Evolutionary conservation across 257 asterid species (phyloP).

Genomic region (Primulina eburnea): DNA sequence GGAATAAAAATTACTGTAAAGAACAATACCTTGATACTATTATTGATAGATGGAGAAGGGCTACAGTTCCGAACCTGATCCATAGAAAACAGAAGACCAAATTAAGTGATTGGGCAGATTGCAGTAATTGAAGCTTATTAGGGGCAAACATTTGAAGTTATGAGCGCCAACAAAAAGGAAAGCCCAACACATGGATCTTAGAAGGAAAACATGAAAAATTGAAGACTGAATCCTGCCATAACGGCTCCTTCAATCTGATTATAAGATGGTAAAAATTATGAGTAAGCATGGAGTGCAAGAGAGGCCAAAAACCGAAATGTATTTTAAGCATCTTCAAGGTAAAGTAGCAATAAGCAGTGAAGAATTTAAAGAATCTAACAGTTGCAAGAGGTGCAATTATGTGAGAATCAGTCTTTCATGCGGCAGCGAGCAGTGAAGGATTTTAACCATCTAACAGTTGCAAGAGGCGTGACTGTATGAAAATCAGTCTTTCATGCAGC

Average conservation of each 20-base stretch:
- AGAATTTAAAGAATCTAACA: neutral
- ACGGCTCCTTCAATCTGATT: neutral
- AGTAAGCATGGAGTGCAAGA: neutral
- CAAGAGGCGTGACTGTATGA: too few species aligned
- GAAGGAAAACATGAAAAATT: neutral
- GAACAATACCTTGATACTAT: slow-evolving; percentile 81
- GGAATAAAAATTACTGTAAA: slow-evolving; percentile 19
- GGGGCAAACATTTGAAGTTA: neutral
- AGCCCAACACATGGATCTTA: neutral
- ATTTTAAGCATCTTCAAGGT: neutral
- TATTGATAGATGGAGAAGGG: slow-evolving; percentile 79
- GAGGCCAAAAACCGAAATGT: neutral
- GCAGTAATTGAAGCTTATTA: slow-evolving; percentile 2
- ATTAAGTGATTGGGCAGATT: slow-evolving; percentile 11
- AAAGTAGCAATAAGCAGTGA: neutral
- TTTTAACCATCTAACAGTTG: too few species aligned
- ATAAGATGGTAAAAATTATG: neutral
- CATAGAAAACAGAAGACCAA: slow-evolving; percentile 24
- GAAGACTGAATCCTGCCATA: neutral
- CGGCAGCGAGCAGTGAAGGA: too few species aligned
- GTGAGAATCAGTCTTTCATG: neutral
- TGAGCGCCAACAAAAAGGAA: neutral
- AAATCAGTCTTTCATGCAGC: neutral
- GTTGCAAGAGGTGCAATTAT: neutral
- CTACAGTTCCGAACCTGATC: slow-evolving; percentile 76